Percentiles rank a stretch among this genome's conserved stretches.
These are phyloP conservation scores for Chrysanthemum makinoi DNA, from an alignment of 129 eudicot genomes.

Conservation along the genomic window DNA sequence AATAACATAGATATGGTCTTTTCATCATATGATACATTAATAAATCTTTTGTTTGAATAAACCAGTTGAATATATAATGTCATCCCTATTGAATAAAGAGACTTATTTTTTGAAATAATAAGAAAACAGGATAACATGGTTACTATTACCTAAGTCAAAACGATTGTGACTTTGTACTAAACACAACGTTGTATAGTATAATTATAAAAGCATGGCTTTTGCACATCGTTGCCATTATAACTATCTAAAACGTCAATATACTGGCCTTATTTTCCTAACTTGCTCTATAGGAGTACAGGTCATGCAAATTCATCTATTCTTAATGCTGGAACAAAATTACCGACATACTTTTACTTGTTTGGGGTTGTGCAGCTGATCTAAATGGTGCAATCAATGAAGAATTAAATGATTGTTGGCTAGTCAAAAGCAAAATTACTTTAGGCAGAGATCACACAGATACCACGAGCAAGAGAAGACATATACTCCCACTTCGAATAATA, in stretches of 20 bases:
- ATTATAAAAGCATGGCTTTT: not conserved
- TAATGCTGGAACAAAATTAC: no score
- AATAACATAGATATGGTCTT: not conserved
- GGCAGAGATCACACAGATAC: not conserved
- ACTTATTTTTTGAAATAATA: not conserved
- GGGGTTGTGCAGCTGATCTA: not conserved
- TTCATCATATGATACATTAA: not conserved
- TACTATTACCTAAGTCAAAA: not conserved
- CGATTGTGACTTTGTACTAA: not conserved
- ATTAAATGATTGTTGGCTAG: not conserved
- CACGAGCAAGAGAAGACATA: conserved; percentile 4
- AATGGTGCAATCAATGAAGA: conserved; percentile 7
- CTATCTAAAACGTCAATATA: not conserved
- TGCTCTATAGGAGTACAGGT: no score
- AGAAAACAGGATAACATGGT: not conserved
- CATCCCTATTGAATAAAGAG: not conserved
- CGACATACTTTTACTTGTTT: not conserved
- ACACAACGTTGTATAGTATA: not conserved
- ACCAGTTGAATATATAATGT: not conserved
- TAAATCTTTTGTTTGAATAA: not conserved
- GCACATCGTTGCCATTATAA: not conserved
- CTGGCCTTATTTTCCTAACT: not conserved
- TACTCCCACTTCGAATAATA: conserved; percentile 10
- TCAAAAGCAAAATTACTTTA: not conserved
- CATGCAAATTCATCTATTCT: no score